Evolutionary conservation across 345 rosid genomes (phyloP).

Genomic region (Salix suchowensis): DNA sequence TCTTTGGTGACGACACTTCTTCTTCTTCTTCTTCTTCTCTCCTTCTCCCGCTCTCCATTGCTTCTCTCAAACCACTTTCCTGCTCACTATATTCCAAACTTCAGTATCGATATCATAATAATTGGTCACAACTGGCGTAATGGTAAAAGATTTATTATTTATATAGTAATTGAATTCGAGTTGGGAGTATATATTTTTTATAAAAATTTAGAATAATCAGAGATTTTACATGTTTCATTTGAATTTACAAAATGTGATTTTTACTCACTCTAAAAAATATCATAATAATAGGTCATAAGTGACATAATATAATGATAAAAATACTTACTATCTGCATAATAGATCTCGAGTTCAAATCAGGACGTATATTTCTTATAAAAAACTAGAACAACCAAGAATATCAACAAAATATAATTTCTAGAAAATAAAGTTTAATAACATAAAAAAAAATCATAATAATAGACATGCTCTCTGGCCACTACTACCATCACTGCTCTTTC

Average conservation of each 20-base stretch:
- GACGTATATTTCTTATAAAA: too few species aligned
- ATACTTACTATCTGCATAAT: accelerated
- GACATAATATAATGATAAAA: too few species aligned
- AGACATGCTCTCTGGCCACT: constrained; percentile 25
- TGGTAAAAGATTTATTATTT: too few species aligned
- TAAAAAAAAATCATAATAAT: too few species aligned
- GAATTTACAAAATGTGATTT: accelerated
- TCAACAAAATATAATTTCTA: accelerated
- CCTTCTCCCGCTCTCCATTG: background rate
- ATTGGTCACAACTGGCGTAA: too few species aligned
- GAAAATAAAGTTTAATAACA: too few species aligned
- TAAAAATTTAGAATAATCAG: accelerated
- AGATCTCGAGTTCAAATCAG: too few species aligned
- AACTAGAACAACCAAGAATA: accelerated
- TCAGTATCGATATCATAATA: constrained; percentile 21
- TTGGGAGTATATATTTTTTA: accelerated
- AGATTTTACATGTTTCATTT: too few species aligned
- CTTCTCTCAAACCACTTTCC: constrained; percentile 1
- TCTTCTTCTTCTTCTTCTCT: constrained; percentile 23
- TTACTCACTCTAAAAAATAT: too few species aligned
- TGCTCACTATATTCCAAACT: constrained; percentile 27
- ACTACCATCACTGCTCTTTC: constrained; percentile 20
- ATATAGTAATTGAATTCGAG: accelerated
- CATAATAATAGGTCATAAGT: too few species aligned
- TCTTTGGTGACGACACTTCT: constrained; percentile 38